Evolutionary conservation across 495 filamentous ascomycete genomes (phyloP).

Genomic region (Aspergillus avenaceus): DNA sequence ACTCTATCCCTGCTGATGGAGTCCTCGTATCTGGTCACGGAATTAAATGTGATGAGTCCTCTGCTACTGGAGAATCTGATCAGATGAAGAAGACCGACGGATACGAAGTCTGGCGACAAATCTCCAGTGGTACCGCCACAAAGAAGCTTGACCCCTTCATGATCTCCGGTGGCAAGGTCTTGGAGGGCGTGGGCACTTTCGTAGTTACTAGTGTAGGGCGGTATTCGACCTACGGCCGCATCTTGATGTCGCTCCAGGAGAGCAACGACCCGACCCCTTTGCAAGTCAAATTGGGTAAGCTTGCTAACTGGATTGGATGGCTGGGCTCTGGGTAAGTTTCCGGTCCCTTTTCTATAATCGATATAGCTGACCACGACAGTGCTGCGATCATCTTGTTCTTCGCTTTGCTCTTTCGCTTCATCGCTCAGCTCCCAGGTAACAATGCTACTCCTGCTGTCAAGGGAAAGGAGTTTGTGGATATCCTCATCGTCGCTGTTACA

Average conservation of each 20-base stretch:
- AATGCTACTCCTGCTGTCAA: constrained; percentile 48
- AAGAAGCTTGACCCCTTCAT: constrained; percentile 63
- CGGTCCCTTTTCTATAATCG: constrained; percentile 4
- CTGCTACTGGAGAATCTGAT: constrained; percentile 66
- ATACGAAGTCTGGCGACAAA: constrained; percentile 54
- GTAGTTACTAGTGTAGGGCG: constrained; percentile 61
- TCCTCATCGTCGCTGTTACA: constrained; percentile 66
- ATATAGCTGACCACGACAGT: constrained; percentile 29
- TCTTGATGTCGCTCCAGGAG: constrained; percentile 58
- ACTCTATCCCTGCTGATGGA: constrained; percentile 62
- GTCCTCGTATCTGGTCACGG: constrained; percentile 59
- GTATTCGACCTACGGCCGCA: constrained; percentile 62
- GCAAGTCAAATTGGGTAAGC: constrained; percentile 56
- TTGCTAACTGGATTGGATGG: constrained; percentile 64
- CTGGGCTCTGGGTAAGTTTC: constrained; percentile 38
- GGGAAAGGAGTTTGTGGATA: constrained; percentile 60
- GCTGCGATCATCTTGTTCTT: constrained; percentile 61
- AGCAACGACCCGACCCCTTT: constrained; percentile 60
- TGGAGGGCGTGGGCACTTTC: constrained; percentile 62
- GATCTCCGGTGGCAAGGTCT: constrained; percentile 60
- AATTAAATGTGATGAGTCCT: constrained; percentile 66
- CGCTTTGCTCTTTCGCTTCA: constrained; percentile 58
- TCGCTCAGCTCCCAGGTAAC: constrained; percentile 50
- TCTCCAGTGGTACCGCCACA: constrained; percentile 48
- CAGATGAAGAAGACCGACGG: constrained; percentile 60